Evolutionary conservation across 2,329 filamentous ascomycete genomes (phyloP), one percentile per base, ranked within the genome.

Genomic region (Pseudopyricularia cyperi): DNA sequence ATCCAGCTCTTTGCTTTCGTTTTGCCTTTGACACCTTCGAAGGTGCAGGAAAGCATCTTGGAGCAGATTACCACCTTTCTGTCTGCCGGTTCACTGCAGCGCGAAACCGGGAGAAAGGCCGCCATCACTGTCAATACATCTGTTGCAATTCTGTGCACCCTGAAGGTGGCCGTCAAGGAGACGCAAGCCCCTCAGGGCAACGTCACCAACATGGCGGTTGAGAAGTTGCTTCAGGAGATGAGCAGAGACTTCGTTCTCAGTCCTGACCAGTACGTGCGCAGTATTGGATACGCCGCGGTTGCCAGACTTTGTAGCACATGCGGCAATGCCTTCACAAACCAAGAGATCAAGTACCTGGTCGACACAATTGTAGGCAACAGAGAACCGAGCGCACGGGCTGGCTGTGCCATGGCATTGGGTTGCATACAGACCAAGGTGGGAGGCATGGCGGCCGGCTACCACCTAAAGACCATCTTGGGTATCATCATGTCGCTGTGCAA

Each of bases 401-500:
- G 93, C 11, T 98, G 91, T 67, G 93, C 94, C 15, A 88, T 94
- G 72, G 89, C 93, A 12, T 71, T 98, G 30, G 93, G 93, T 8
- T 87, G 85, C 53, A 97, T 98, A 50, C 90, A 98, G 68, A 87
- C 89, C 17, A 89, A 95, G 65, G 87, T 98, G 33, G 94, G 93
- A 53, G 91, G 93, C 53, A 97, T 98, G 90, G 93, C 93, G 51
- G 93, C 93, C 52, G 89, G 90, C 3, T 89, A 93, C 60, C 93
- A 98, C 64, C 75, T 98, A 50, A 97, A 97, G 71, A 96, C 89
- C 1, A 96, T 98, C 49, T 78, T 96, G n/a, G 87, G 91, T 17
- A 94, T 98, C 37, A 72, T 98, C n/a, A 95, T 97, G 86, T 97
- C 93, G 7, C 76, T 98, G 9, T 91, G 89, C 65, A 95, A 90